phyloP scores from a whole-genome alignment of 1,284 basidiomycete genomes.

The Heterobasidion irregulare region DNA sequence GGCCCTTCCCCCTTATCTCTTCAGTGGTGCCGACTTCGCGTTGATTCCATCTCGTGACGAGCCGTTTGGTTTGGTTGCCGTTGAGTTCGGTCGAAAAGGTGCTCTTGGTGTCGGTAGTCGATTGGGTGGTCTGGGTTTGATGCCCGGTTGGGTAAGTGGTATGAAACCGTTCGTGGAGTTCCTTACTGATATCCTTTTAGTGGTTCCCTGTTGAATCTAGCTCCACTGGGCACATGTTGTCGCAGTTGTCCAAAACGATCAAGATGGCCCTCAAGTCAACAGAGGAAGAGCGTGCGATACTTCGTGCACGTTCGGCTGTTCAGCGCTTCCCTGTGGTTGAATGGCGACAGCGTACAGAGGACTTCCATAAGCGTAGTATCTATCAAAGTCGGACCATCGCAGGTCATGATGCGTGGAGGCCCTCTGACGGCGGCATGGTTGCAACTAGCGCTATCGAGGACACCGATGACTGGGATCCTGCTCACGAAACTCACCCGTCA shows the following conservation, averaged over 20 bases:
- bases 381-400: conserved; percentile 60
- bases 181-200: conserved; percentile 28
- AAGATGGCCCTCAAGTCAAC: conserved; percentile 88
- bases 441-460: conserved; percentile 34
- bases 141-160: conserved; percentile 87
- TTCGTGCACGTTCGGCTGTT: conserved; percentile 85
- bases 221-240: conserved; percentile 87
- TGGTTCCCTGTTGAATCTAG: conserved; percentile 95
- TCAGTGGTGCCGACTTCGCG: conserved; percentile 91
- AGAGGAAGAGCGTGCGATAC: conserved; percentile 82
- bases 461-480: conserved; percentile 49
- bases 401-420: conserved; percentile 69
- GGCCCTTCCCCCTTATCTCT: conserved; percentile 84
- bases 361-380: conserved; percentile 87
- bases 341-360: conserved; percentile 91
- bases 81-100: conserved; percentile 93
- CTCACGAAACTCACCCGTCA: conserved; percentile 36
- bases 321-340: conserved; percentile 97
- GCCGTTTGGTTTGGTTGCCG: conserved; percentile 89
- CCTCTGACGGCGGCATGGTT: conserved; percentile 57
- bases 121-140: conserved; percentile 87
- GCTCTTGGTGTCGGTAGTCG: conserved; percentile 90
- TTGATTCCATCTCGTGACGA: conserved; percentile 92
- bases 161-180: neutral
- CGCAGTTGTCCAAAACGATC: conserved; percentile 90